Evolutionary conservation across 441 rosid genomes (phyloP), one percentile per base, ranked within the genome.

Genomic region (Bocquillonia castaneifolia): DNA sequence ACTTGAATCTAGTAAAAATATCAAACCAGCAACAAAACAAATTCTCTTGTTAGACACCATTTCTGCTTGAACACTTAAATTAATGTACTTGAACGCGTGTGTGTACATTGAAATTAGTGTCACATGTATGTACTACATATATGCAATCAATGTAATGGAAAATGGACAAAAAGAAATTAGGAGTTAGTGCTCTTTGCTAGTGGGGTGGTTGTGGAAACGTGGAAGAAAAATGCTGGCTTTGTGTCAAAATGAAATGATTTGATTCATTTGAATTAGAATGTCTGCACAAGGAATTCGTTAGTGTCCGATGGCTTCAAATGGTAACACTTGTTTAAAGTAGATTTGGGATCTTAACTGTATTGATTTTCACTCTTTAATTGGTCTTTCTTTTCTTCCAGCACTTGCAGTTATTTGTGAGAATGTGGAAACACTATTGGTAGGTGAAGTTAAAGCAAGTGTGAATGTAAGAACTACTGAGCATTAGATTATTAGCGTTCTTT

Each of bases 181-280:
- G 37, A 12, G 31, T 5, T 39, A 7, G 36, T 7, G 73, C 9
- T 44, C 58, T 56, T 12, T 52, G 58, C 8, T 64, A 79, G 88
- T 76, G 87, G 71, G 85, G 81, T 80, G 61, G 86, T 73, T 80
- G 80, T 52, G 73, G 55, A 57, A 31, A 61, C 71, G 81, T 75
- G 83, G 70, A 71, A 63, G 76, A 36, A 63, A 22, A 28, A 28
- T 59, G 17, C 63, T 51, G 72, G 72, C 14, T 54, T 52, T 31
- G 45, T 54, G 63, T 68, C 78, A 42, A 71, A 39, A 70, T 61
- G 64, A 28, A 66, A 80, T 80, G 70, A 80, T 80, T 69, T 15
- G 9, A 53, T 39, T 14, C 45, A 39, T 20, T 47, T 53, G 22
- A 50, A 37, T n/a, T 48, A 22, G 55, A 58, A 44, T 67, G 58